Evolutionary conservation across 1,284 basidiomycete genomes (phyloP), one percentile per base, ranked within the genome.

Genomic region (Malassezia obtusa): DNA sequence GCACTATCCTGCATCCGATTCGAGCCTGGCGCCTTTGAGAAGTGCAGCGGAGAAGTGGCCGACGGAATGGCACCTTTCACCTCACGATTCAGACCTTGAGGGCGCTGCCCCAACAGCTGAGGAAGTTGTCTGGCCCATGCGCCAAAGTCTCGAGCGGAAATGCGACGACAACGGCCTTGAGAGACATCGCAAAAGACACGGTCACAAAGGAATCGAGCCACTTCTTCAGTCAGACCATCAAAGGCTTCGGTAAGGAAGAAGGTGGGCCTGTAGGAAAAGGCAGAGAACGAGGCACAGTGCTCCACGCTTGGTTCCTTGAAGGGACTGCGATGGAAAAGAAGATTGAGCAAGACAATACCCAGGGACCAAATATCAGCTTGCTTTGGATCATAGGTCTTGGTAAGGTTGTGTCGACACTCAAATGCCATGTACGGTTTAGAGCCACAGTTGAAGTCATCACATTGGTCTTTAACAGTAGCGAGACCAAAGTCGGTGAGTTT

Each of bases 341-440:
- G 88, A 76, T 98, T 98, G 79, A 98, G 88, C 64, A 98, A 82
- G 57, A 98, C 92, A 71, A 98, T 92, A 55, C 92, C 94, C 61
- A 98, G 81, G 25, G 91, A 96, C 92, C 92, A 98, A 50, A 96
- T 88, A 76, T 98, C 92, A 57, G 94, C 92, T 59, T 89, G 87
- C 64, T 85, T 85, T 51, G 92, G 90, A 63, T 84, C 82, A 78
- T 98, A 98, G 44, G 84, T 86, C 57, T 89, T 87, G 26, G 87
- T 85, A 62, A 92, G 79, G 76, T 96, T 95, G 80, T 98, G 96
- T 75, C 90, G 85, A 77, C 92, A 96, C 79, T 98, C 91, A 75
- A 85, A 96, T 67, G 89, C 91, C 92, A 98, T 96, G 77, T 98
- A 98, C 0, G 92, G 92, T 59, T 91, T 90, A 75, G 88, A 92